Base-by-base conservation (phyloP, 2,329 filamentous ascomycete genomes). In the Ascochyta viciae-villosae region DNA sequence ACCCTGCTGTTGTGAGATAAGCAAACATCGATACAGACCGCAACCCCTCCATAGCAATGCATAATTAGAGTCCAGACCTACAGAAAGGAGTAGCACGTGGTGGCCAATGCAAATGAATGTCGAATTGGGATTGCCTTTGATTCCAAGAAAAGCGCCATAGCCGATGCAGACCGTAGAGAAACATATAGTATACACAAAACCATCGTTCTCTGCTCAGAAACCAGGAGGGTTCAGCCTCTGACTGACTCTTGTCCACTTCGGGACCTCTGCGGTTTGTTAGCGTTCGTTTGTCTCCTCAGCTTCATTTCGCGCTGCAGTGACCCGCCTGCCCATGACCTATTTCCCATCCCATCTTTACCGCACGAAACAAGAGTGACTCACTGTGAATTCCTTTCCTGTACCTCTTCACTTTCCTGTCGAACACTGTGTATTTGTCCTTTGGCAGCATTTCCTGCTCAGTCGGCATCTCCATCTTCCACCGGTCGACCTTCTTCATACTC, bases 351-450 rank as follows among this genome's bases (percentile, higher is more conserved):
- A 13, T 38, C 26, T 38, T 12, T 9, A 31, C 13, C 12, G 8
- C 16, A 40, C 12, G 23, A 15, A 31, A 26, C 13, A 19, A 53
- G 45, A 34, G 37, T 26, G 53, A 87, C 92, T 69, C 84, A 96
- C 93, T 98, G 80, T 98, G 94, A 76, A 99, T 93, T 52, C 92
- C 91, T 86, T 99, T 99, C 75, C 95, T 85, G 77, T 98, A 99
- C 69, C 86, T 88, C 87, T 93, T 96, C 76, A 90, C 92, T 79
- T 98, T 97, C 68, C 93, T 88, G 78, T 96, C 94, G 78, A 98
- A 99, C 71, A 99, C 89, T 26, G 92, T 96, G 81, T 99, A 99
- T 81, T 99, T 99, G 81, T 99, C 95, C 78, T 87, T 89, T 42
- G 95, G 89, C 76, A 96, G 76, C 95, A 99, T 99, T 83, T 98